These are phyloP conservation scores for Phytophthora pseudosyringae DNA, from an alignment of 352 stramenopile genomes.

Conservation along the genomic window DNA sequence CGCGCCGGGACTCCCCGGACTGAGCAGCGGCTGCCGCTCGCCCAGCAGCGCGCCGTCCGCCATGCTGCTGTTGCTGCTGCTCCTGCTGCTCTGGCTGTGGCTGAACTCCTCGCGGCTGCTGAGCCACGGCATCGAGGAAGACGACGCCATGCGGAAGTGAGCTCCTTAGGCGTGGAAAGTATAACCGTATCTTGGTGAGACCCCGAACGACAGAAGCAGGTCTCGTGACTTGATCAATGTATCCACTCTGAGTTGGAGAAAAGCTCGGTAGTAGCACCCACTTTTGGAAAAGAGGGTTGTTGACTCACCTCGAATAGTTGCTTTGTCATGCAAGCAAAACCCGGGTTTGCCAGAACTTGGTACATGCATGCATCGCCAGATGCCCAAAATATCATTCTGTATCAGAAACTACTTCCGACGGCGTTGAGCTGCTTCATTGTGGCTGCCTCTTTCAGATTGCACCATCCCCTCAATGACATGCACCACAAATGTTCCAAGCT, in stretches of 20 bases:
- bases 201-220: background rate
- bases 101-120: constrained; percentile 24
- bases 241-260: constrained; percentile 9
- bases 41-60: constrained; percentile 29
- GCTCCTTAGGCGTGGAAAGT: constrained; percentile 8
- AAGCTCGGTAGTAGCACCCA: background rate
- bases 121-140: constrained; percentile 12
- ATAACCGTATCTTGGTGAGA: constrained; percentile 13
- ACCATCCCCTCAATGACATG: no score
- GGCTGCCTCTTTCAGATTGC: no score
- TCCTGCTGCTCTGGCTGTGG: constrained; percentile 32
- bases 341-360: no score
- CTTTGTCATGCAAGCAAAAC: background rate
- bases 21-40: constrained; percentile 57
- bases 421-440: no score
- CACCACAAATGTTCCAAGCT: no score
- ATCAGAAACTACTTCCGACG: no score
- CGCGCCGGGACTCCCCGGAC: constrained; percentile 6
- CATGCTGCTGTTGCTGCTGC: constrained; percentile 13
- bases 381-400: no score
- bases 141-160: constrained; percentile 6
- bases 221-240: constrained; percentile 15
- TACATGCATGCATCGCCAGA: no score
- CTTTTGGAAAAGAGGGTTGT: constrained; percentile 1
- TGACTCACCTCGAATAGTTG: background rate